phyloP scores from a whole-genome alignment of 768 basidiomycete species.

The Russula vinacea region DNA sequence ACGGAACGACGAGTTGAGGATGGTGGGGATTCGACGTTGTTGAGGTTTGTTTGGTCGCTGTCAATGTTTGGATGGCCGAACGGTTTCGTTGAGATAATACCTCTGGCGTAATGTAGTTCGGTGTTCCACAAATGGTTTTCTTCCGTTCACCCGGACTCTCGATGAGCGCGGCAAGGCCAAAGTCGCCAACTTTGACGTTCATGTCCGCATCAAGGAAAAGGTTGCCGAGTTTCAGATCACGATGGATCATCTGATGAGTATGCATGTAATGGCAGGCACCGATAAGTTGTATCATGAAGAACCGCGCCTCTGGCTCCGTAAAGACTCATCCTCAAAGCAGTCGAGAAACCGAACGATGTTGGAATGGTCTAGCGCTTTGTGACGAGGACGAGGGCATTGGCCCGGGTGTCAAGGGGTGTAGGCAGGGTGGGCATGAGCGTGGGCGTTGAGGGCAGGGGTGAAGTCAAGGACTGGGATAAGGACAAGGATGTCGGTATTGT shows the following conservation, averaged over 20 bases:
- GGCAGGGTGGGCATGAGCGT: too few species aligned
- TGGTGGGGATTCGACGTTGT: too few species aligned
- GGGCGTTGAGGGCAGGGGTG: too few species aligned
- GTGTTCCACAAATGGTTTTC: conserved; percentile 98
- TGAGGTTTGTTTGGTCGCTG: too few species aligned
- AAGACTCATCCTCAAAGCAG: conserved; percentile 94
- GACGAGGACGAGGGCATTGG: too few species aligned
- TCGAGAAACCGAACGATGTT: conserved; percentile 91
- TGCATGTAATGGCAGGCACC: conserved; percentile 99
- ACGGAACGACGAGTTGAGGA: too few species aligned
- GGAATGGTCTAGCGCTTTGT: conserved; percentile 83
- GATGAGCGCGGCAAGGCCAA: conserved; percentile 94
- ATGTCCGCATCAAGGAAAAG: conserved; percentile 87
- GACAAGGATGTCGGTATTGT: too few species aligned
- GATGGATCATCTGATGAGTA: conserved; percentile 92
- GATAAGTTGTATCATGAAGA: conserved; percentile 90
- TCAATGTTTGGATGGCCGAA: too few species aligned
- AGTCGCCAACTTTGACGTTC: conserved; percentile 97
- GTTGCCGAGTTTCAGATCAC: conserved; percentile 95
- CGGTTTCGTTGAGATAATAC: too few species aligned
- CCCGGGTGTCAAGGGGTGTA: too few species aligned
- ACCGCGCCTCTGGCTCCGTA: conserved; percentile 89
- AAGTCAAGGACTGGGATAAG: too few species aligned
- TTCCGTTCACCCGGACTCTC: conserved; percentile 96
- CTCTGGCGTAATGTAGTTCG: conserved; percentile 98